Evolutionary conservation across 176 grass and related monocot species (phyloP), one percentile per base, ranked within the genome.

Genomic region (Urochloa ruziziensis): DNA sequence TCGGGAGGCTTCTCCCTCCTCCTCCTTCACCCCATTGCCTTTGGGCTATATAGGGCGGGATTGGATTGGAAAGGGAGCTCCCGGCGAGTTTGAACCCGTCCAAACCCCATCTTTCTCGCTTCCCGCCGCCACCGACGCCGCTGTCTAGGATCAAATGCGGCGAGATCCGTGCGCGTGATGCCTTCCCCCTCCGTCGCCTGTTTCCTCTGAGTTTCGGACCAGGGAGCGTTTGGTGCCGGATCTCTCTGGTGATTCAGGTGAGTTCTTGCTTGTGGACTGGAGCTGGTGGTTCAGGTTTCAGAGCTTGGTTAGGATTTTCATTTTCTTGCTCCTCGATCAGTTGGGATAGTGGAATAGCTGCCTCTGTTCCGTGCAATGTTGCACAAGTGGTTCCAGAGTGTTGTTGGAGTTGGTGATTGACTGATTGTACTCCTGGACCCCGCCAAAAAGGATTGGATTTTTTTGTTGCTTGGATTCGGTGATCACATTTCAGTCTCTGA

Each of bases 141-240:
- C 76, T 6, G 63, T 69, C 37, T 67, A 28, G 24, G 82, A 58
- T 72, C 58, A 85, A 84, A 85, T 90, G 88, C 72, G 34, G 88
- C 64, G 56, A 90, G 83, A 90, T 91, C 89, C 85, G 80, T 16
- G 74, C 52, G 48, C 85, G 33, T 91, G 81, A 91, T 61, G 24
- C 37, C 13, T 72, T 75, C 33, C 69, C 14, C 58, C 81, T 1
- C 53, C 75, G 17, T 10, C n/a, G 27, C 36, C 39, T 33, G 25
- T 18, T 15, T 5, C 72, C 29, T 80, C 42, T 15, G 68, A 47
- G 42, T 46, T 62, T 43, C 17, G 49, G 5, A 52, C 17, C 49
- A 21, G 49, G 49, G 49, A 52, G 5, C 49, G 49, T 5, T 19
- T 52, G 49, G 49, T 52, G 17, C 49, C 17, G 17, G 49, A 75